These are phyloP conservation scores for Berberis vulgaris DNA, from an alignment of 164 flowering plant genomes.

Conservation along the genomic window DNA sequence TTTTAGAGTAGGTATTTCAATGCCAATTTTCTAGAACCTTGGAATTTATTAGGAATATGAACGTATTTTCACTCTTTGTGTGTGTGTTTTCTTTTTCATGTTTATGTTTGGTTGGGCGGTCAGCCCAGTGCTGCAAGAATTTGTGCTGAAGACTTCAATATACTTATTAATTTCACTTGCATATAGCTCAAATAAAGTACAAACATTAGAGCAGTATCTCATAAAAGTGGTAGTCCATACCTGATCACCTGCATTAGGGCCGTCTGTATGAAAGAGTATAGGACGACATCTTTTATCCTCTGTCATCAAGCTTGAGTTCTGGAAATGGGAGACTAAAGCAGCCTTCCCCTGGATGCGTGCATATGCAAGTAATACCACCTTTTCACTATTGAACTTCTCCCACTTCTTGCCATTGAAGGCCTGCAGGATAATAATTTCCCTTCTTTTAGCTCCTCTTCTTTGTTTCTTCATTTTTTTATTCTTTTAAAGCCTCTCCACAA, in stretches of 20 bases:
- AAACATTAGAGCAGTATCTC: too few species aligned
- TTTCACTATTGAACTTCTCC: constrained; percentile 94
- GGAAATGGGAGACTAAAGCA: constrained; percentile 83
- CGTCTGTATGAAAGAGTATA: constrained; percentile 73
- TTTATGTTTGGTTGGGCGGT: too few species aligned
- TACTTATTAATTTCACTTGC: too few species aligned
- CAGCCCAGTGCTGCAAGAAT: too few species aligned
- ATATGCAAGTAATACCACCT: constrained; percentile 83
- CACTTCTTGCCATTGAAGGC: constrained; percentile 54
- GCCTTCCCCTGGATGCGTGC: constrained; percentile 86
- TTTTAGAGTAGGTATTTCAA: too few species aligned
- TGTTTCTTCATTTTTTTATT: background rate
- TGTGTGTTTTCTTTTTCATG: too few species aligned
- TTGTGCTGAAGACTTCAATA: too few species aligned
- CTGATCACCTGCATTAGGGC: constrained; percentile 92
- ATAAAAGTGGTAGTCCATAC: constrained; percentile 18
- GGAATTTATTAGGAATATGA: too few species aligned
- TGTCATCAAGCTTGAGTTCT: constrained; percentile 91
- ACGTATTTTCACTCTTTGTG: too few species aligned
- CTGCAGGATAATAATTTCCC: background rate
- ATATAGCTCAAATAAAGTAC: too few species aligned
- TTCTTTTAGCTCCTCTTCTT: background rate
- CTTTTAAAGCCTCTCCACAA: background rate
- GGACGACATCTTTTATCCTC: constrained; percentile 93
- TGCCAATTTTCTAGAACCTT: too few species aligned